These are phyloP conservation scores for Candida vaughaniae DNA, from an alignment of 805 yeast genomes.

Conservation along the genomic window DNA sequence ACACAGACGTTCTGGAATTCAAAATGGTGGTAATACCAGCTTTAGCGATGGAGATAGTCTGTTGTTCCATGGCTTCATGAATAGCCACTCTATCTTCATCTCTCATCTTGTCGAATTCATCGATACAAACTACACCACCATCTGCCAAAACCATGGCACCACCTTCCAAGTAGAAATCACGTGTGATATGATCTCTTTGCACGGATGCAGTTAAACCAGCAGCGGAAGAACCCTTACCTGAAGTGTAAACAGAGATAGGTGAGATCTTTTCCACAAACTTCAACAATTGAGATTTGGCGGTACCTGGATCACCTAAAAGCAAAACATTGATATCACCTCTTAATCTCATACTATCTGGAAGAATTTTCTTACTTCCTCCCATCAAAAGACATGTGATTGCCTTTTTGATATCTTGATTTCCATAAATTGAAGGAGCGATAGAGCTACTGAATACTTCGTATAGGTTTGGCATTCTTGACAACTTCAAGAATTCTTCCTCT, in stretches of 20 bases:
- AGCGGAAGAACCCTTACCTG: slow-evolving; percentile 99
- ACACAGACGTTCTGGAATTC: slow-evolving; percentile 92
- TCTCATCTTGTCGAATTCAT: slow-evolving; percentile 98
- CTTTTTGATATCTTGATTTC: slow-evolving; percentile 88
- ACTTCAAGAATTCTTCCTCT: slow-evolving; percentile 81
- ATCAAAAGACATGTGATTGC: slow-evolving; percentile 88
- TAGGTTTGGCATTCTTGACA: slow-evolving; percentile 80
- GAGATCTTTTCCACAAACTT: slow-evolving; percentile 94
- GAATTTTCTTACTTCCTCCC: slow-evolving; percentile 89
- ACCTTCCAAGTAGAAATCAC: slow-evolving; percentile 95
- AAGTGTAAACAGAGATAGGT: slow-evolving; percentile 93
- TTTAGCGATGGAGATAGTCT: slow-evolving; percentile 96
- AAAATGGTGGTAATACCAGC: slow-evolving; percentile 98
- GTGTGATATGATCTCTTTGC: slow-evolving; percentile 81
- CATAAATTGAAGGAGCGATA: slow-evolving; percentile 96
- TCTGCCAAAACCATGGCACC: slow-evolving; percentile 99
- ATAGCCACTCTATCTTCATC: slow-evolving; percentile 98
- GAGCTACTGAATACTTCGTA: slow-evolving; percentile 83
- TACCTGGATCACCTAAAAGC: slow-evolving; percentile 96
- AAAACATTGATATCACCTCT: slow-evolving; percentile 97
- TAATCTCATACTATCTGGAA: slow-evolving; percentile 95
- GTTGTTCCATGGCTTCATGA: slow-evolving; percentile 99
- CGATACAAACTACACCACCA: slow-evolving; percentile 98
- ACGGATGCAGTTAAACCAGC: slow-evolving; percentile 99
- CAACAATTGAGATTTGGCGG: slow-evolving; percentile 94